Base-by-base conservation (phyloP, 495 filamentous ascomycete genomes). In the Pyrenopolyporus hunteri region DNA sequence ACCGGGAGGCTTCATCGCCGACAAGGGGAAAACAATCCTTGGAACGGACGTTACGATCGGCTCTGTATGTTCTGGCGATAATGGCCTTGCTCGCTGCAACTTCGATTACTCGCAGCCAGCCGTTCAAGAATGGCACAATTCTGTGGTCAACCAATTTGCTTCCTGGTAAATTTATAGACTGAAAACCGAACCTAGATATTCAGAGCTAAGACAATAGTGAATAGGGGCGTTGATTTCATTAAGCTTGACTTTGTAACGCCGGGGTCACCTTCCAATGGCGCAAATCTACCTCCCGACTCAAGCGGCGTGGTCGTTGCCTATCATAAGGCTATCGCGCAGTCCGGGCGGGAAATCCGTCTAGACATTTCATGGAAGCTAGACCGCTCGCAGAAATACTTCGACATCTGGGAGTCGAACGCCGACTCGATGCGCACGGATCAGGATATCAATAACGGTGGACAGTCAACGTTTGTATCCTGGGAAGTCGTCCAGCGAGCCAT, bases 241-340 rank as follows among this genome's bases (percentile, higher is more conserved):
- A 73, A 71, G 36, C 48, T 73, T 2, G 70, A 73, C 37, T 73
- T 48, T 47, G 47, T 71, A 13, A 73, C 66, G 6, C 70, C 70
- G 2, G 70, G 68, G 14, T 57, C 47, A 33, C 69, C 66, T 2
- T 37, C 42, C 4, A 67, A 69, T 19, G 63, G 66, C 10, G 69
- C 32, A 20, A 64, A 63, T 22, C 32, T 73, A 11, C 51, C 55
- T 3, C 17, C 58, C 9, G 62, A 73, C 40, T 57, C 32, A n/a
- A 67, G 58, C 23, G 52, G 43, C 23, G 58, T 57, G 29, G 66
- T 67, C 2, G 40, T 48, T 11, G 66, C 66, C 1, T 73, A 65
- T 31, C 62, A 66, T 32, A 62, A 56, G n/a, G 70, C 70, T 1
- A 73, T 73, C 31, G 49, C 52, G 31, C 55, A 58, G 22, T 62